phyloP scores from a whole-genome alignment of 208 protist genomes.

The Trichomonas tenax region DNA sequence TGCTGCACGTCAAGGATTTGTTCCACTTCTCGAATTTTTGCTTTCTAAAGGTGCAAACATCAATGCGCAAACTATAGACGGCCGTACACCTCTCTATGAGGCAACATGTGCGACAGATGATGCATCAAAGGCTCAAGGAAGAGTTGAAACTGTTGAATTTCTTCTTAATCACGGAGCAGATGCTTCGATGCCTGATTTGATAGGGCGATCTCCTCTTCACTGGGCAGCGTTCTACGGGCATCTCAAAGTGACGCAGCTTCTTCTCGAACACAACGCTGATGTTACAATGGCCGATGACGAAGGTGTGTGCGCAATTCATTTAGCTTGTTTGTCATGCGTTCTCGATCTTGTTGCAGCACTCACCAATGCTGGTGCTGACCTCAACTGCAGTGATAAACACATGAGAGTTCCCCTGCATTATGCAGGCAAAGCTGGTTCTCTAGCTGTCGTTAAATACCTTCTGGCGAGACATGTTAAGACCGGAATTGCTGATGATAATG shows the following conservation, averaged over 20 bases:
- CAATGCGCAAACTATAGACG: background rate
- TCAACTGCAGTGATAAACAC: background rate
- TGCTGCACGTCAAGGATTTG: background rate
- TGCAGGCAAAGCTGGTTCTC: background rate
- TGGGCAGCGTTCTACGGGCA: background rate
- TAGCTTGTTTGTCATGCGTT: background rate
- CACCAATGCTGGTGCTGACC: background rate
- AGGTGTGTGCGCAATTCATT: background rate
- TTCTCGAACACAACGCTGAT: background rate
- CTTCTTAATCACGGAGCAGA: background rate
- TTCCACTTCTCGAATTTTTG: background rate
- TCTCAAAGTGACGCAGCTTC: background rate
- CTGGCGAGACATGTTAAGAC: background rate
- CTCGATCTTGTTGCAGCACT: background rate
- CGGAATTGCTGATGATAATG: background rate
- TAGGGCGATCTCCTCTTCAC: background rate
- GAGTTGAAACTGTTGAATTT: background rate
- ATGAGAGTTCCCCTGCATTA: background rate
- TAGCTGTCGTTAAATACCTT: background rate
- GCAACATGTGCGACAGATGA: slow-evolving; percentile 8
- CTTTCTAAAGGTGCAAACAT: background rate
- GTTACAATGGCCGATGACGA: background rate
- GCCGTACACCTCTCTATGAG: background rate
- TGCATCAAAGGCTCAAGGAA: background rate
- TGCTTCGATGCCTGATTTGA: background rate